Evolutionary conservation across 495 filamentous ascomycete species (phyloP).

Genomic region (Aspergillus bertholletiae): DNA sequence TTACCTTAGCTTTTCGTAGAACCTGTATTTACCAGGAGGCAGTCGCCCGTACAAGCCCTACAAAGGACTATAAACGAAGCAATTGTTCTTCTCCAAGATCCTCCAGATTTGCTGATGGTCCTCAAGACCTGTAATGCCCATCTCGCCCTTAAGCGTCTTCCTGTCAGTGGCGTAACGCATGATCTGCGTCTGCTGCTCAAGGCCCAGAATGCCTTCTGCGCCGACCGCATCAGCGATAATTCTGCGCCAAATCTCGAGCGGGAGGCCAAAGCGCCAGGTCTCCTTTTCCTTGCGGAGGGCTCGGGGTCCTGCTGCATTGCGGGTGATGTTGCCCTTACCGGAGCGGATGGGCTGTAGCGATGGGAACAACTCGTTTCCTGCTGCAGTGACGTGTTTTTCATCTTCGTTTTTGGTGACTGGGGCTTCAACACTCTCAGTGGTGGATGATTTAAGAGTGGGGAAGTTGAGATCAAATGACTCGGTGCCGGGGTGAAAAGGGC

Average conservation of each 20-base stretch:
- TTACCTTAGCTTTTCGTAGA: too few relatives aligned
- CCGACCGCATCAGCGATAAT: conserved; percentile 31
- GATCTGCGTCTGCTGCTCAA: conserved; percentile 27
- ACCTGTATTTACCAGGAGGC: background rate
- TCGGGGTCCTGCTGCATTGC: background rate
- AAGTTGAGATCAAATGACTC: conserved; percentile 16
- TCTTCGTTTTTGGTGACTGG: background rate
- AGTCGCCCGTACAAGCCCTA: background rate
- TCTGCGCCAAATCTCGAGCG: conserved; percentile 27
- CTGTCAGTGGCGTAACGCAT: conserved; percentile 26
- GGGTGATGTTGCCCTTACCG: background rate
- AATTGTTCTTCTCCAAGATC: conserved; percentile 25
- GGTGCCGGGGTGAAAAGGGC: conserved; percentile 16
- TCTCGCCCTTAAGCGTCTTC: conserved; percentile 20
- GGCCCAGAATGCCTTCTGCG: conserved; percentile 30
- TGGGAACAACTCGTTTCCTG: background rate
- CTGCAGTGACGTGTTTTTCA: background rate
- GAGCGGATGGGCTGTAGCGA: background rate
- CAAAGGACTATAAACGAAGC: conserved; percentile 25
- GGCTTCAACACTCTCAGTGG: background rate
- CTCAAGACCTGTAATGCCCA: conserved; percentile 22
- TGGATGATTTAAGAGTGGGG: conserved; percentile 7
- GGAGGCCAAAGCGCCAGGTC: conserved; percentile 22
- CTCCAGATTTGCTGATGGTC: conserved; percentile 35
- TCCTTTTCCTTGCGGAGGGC: background rate